Conservation (phyloP, 1,284 basidiomycete genomes). For the Sporisorium exsertum region DNA sequence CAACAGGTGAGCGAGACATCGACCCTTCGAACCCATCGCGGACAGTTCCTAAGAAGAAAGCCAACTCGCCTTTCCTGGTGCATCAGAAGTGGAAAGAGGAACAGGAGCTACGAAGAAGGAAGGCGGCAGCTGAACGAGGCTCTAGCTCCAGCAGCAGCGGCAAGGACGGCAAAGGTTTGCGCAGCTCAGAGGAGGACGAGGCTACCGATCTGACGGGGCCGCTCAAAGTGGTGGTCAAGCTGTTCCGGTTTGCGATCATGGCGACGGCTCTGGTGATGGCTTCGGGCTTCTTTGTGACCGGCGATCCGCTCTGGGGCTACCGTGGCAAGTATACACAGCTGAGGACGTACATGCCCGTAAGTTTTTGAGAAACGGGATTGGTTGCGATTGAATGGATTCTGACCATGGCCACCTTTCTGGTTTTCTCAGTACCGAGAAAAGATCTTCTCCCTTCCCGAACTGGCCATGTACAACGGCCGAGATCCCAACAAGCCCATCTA, state of each 20-base stretch:
- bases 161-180: background rate
- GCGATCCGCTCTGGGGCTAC: constrained; percentile 66
- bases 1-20: constrained; percentile 56
- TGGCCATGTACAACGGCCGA: constrained; percentile 81
- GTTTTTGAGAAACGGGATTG: constrained; percentile 8
- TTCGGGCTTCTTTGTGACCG: constrained; percentile 55
- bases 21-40: constrained; percentile 62
- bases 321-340: constrained; percentile 62
- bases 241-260: constrained; percentile 37
- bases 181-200: constrained; percentile 14
- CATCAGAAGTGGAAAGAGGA: constrained; percentile 62
- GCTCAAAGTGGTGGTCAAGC: constrained; percentile 14
- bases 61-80: constrained; percentile 60
- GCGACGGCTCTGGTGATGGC: constrained; percentile 36
- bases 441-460: constrained; percentile 78
- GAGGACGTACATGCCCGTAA: constrained; percentile 63
- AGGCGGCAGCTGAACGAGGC: constrained; percentile 32
- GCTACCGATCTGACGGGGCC: constrained; percentile 33
- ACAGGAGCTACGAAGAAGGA: constrained; percentile 51
- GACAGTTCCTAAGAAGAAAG: constrained; percentile 62
- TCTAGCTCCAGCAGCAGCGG: constrained; percentile 19
- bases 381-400: background rate
- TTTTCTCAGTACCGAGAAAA: constrained; percentile 70
- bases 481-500: constrained; percentile 81
- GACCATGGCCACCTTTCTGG: background rate